Evolutionary conservation across 2,329 filamentous ascomycete species (phyloP).

Genomic region (Penicillium sp.): DNA sequence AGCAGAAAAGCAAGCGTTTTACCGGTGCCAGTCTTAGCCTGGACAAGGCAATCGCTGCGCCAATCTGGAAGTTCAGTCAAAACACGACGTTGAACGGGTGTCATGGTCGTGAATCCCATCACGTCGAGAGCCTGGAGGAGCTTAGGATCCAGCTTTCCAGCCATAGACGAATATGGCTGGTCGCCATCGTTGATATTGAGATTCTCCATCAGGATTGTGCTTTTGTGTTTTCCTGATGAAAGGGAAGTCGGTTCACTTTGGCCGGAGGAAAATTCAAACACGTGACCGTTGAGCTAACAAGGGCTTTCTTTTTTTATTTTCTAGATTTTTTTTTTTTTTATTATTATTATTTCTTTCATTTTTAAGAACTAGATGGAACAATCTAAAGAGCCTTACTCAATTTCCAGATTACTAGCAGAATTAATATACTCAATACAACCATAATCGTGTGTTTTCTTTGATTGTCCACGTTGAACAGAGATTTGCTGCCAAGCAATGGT

Average conservation of each 20-base stretch:
- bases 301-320: neutral
- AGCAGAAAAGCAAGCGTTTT: constrained; percentile 56
- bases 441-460: no score
- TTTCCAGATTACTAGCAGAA: no score
- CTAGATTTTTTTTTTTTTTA: neutral
- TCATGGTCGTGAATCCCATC: constrained; percentile 49
- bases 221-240: constrained; percentile 4
- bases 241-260: neutral
- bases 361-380: no score
- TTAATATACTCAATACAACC: no score
- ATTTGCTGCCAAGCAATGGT: constrained; percentile 3
- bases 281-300: neutral
- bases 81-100: constrained; percentile 59
- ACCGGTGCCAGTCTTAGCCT: constrained; percentile 57
- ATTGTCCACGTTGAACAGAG: neutral
- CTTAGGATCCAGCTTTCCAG: constrained; percentile 39
- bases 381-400: no score
- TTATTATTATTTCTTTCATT: no score
- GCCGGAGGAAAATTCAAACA: constrained; percentile 1
- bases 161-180: constrained; percentile 37
- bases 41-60: constrained; percentile 58
- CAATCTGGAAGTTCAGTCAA: constrained; percentile 55
- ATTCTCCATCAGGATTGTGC: constrained; percentile 16
- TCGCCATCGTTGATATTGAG: constrained; percentile 22
- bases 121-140: constrained; percentile 38